These are phyloP conservation scores for Colletotrichum theobromicola DNA, from an alignment of 2,329 filamentous ascomycete genomes.

Conservation along the genomic window DNA sequence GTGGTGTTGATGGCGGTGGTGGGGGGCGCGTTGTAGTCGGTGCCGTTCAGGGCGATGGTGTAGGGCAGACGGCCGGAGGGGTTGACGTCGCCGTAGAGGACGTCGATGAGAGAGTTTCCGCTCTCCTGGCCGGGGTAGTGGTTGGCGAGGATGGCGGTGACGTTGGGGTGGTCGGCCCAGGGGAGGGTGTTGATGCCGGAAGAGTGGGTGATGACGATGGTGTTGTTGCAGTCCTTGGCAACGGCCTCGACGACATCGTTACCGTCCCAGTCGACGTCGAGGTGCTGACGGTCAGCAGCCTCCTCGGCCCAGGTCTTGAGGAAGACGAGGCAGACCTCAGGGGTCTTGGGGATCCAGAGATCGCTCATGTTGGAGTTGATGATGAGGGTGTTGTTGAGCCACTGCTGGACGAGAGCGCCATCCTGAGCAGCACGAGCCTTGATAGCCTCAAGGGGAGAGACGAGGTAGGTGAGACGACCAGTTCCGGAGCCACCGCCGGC, in stretches of 20 bases:
- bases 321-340: constrained; percentile 72
- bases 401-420: constrained; percentile 45
- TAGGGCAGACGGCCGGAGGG: constrained; percentile 75
- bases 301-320: constrained; percentile 72
- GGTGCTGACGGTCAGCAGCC: constrained; percentile 59
- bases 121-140: constrained; percentile 77
- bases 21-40: constrained; percentile 47
- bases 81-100: constrained; percentile 72
- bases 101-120: constrained; percentile 68
- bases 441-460: constrained; percentile 68
- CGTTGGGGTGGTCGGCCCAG: constrained; percentile 63
- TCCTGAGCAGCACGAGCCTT: constrained; percentile 52
- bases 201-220: constrained; percentile 73
- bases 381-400: constrained; percentile 48
- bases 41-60: constrained; percentile 67
- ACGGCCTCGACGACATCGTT: constrained; percentile 46
- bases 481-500: constrained; percentile 66
- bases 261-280: constrained; percentile 65
- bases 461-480: constrained; percentile 66
- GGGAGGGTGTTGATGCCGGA: constrained; percentile 68
- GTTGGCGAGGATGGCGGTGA: constrained; percentile 71
- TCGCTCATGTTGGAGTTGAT: constrained; percentile 41
- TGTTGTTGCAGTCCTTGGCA: constrained; percentile 37
- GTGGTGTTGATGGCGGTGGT: constrained; percentile 41
- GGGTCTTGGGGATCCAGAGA: constrained; percentile 52